These are phyloP conservation scores for Amylostereum areolatum DNA, from an alignment of 1,284 basidiomycete species.

Conservation along the genomic window DNA sequence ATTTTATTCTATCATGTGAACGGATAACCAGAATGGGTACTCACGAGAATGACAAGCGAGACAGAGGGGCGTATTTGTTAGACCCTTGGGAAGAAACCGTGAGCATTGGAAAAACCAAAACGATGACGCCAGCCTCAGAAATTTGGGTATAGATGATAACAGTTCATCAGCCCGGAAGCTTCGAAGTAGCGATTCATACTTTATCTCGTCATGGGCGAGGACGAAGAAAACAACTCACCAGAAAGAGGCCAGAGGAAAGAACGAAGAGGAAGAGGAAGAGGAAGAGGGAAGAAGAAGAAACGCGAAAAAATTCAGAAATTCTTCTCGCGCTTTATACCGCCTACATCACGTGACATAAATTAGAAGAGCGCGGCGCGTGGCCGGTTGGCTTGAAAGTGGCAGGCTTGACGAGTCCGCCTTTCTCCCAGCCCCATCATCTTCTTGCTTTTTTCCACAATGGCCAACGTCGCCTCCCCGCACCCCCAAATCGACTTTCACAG, in stretches of 20 bases:
- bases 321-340: constrained; percentile 14
- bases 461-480: constrained; percentile 54
- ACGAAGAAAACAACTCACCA: constrained; percentile 25
- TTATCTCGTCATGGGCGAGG: constrained; percentile 39
- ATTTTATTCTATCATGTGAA: constrained; percentile 59
- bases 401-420: no score
- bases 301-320: constrained; percentile 15
- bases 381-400: no score
- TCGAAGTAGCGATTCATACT: constrained; percentile 82
- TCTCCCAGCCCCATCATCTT: constrained; percentile 24
- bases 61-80: not conserved
- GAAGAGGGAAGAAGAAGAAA: not conserved
- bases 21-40: constrained; percentile 19
- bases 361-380: no score
- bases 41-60: constrained; percentile 27
- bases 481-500: constrained; percentile 61
- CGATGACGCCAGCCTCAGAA: constrained; percentile 49
- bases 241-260: constrained; percentile 7
- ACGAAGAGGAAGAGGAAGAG: constrained; percentile 9
- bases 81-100: not conserved
- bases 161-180: constrained; percentile 60
- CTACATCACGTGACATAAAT: constrained; percentile 20
- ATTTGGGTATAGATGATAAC: constrained; percentile 78
- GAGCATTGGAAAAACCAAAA: constrained; percentile 13
- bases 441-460: constrained; percentile 42